These are phyloP conservation scores for Ceratobasidium sp. DNA, from an alignment of 1,284 basidiomycete species.

Conservation along the genomic window DNA sequence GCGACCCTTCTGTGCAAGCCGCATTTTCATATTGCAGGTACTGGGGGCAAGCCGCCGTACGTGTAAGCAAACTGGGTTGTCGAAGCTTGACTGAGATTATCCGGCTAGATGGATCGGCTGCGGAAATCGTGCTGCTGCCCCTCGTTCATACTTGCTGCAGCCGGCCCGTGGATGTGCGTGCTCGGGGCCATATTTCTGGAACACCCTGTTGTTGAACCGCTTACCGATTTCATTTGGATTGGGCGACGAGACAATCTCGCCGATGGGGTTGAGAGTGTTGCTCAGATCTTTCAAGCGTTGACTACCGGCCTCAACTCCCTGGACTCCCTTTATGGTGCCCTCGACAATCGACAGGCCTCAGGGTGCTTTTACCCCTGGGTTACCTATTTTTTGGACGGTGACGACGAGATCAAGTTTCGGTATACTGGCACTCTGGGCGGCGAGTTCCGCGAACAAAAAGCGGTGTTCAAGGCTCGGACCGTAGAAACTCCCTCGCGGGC, in stretches of 20 bases:
- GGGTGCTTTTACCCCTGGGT: neutral
- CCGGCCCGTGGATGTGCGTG: conserved; percentile 49
- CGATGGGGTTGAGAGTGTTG: neutral
- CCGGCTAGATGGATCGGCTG: too few species aligned
- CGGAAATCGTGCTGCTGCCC: conserved; percentile 40
- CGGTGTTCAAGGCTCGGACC: neutral
- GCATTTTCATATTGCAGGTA: conserved; percentile 27
- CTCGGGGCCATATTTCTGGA: conserved; percentile 47
- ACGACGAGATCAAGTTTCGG: too few species aligned
- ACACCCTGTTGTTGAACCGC: conserved; percentile 45
- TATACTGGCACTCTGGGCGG: neutral
- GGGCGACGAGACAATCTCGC: neutral
- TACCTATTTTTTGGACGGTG: neutral
- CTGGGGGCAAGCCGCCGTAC: neutral
- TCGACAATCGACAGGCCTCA: too few species aligned
- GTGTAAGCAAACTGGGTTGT: neutral
- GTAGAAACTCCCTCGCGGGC: neutral
- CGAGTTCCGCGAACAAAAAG: too few species aligned
- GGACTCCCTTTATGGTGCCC: neutral
- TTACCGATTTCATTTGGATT: conserved; percentile 47
- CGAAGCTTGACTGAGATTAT: too few species aligned
- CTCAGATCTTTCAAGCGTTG: conserved; percentile 17
- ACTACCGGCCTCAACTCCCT: too few species aligned
- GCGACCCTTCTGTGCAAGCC: conserved; percentile 36
- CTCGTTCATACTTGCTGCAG: conserved; percentile 44